Base-by-base conservation (phyloP, 1,139 yeast genomes). In the Scheffersomyces stambukii region DNA sequence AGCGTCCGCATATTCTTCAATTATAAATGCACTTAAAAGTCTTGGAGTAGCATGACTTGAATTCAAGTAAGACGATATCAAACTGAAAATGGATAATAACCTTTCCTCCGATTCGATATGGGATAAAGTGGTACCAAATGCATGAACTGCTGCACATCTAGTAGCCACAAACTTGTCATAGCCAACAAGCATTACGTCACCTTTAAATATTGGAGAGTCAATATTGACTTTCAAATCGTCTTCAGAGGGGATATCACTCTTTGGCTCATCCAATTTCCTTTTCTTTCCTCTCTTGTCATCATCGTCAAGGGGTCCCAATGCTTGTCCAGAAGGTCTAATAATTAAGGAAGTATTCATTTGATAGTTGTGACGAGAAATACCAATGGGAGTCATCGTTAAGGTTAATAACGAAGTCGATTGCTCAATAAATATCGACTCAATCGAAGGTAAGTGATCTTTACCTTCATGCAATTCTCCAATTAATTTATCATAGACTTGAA, bases 371-470 rank as follows among this genome's bases (percentile, higher is more conserved):
- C 98, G 77, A 3, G 95, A 84, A 32, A 88, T 77, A 37, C 99
- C 98, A 38, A 93, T 82, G 4, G 98, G 98, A 0, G 97, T 91
- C 81, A 85, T 81, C 27, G 88, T 53, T 27, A 93, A 64, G 8
- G 79, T 72, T 29, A 86, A 57, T 29, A 86, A 64, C 1, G 94
- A 79, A 22, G 64, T 65, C 1, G 61, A 60, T 33, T 75, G 81
- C 33, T 77, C 51, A 4, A 61, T 41, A 19, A 60, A 41, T 18
- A 51, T 30, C 7, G 54, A 59, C 3, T 60, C 52, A 6, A 46
- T 43, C n/a, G n/a, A n/a, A n/a, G n/a, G n/a, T n/a, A n/a, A n/a
- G n/a, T n/a, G 29, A 56, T 58, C 21, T 50, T 47, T 1, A 53
- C 41, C 17, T 22, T 16, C 6, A 36, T 31, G 10, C 38, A 23